phyloP scores from a whole-genome alignment of 306 rosid species.

The Inga laurina region DNA sequence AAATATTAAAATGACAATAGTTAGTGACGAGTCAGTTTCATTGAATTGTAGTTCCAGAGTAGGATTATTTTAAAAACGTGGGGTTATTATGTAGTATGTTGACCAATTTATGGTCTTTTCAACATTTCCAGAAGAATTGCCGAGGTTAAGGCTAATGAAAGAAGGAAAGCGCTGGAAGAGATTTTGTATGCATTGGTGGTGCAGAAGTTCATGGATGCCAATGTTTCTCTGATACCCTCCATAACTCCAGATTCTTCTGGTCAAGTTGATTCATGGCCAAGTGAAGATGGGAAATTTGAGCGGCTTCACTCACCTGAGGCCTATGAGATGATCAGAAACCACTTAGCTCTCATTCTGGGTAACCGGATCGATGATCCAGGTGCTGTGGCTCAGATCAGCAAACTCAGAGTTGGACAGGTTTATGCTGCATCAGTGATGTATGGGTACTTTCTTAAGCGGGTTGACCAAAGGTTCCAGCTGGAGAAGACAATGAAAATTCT shows the following conservation, averaged over 20 bases:
- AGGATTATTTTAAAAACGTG: background rate
- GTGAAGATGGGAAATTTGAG: conserved; percentile 60
- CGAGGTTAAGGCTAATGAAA: conserved; percentile 81
- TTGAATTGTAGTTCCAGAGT: conserved; percentile 5
- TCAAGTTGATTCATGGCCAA: conserved; percentile 70
- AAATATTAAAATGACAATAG: background rate
- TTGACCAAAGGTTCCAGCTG: conserved; percentile 94
- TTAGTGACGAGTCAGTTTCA: background rate
- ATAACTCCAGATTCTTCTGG: conserved; percentile 57
- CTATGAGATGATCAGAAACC: conserved; percentile 91
- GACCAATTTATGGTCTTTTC: conserved; percentile 25
- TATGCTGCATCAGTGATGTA: conserved; percentile 97
- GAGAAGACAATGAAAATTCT: conserved; percentile 91
- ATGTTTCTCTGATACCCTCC: conserved; percentile 71
- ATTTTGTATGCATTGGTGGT: conserved; percentile 84
- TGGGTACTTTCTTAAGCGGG: conserved; percentile 91
- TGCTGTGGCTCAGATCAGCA: conserved; percentile 78
- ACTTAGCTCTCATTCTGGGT: conserved; percentile 79
- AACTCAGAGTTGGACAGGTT: conserved; percentile 88
- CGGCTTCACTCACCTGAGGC: conserved; percentile 83
- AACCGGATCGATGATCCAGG: conserved; percentile 56
- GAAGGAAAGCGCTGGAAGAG: conserved; percentile 80
- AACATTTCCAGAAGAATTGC: conserved; percentile 78
- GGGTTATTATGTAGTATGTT: conserved; percentile 14
- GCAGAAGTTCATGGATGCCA: conserved; percentile 93